Conservation (phyloP, 75 land plant species). For the Cupressus sempervirens region DNA sequence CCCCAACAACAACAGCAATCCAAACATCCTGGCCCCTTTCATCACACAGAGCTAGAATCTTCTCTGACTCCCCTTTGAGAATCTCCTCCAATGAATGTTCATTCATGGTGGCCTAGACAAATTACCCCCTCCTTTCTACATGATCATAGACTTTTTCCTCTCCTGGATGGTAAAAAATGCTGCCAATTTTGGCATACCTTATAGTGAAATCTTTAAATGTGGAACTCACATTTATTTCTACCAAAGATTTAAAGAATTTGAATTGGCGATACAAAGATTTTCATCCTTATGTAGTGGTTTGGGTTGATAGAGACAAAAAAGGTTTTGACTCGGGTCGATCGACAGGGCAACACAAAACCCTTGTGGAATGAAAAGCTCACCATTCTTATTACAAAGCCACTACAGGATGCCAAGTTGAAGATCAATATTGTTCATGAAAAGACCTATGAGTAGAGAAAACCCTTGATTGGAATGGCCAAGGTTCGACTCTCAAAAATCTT, state of each 20-base stretch:
- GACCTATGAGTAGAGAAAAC: constrained; percentile 29
- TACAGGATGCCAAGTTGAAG: constrained; percentile 34
- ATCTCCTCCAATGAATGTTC: too few species aligned
- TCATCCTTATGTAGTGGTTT: constrained; percentile 61
- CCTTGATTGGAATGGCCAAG: constrained; percentile 41
- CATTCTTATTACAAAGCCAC: constrained; percentile 22
- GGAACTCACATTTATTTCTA: constrained; percentile 53
- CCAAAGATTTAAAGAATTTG: constrained; percentile 76
- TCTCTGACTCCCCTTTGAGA: too few species aligned
- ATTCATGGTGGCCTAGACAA: too few species aligned
- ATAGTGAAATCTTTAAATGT: constrained; percentile 40
- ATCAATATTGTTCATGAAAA: constrained; percentile 49
- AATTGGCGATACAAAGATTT: constrained; percentile 59
- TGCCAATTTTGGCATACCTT: too few species aligned
- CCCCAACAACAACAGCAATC: too few species aligned
- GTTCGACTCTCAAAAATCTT: constrained; percentile 29
- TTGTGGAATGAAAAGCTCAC: constrained; percentile 53
- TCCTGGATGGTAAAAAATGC: too few species aligned
- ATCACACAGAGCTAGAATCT: too few species aligned
- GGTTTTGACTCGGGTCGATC: constrained; percentile 50
- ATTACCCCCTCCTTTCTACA: too few species aligned
- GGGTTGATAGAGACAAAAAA: constrained; percentile 58
- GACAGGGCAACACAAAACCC: constrained; percentile 41
- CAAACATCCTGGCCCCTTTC: too few species aligned
- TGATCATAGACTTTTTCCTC: too few species aligned